Evolutionary conservation across 805 yeast genomes (phyloP).

Genomic region (Candida ipomoeae): DNA sequence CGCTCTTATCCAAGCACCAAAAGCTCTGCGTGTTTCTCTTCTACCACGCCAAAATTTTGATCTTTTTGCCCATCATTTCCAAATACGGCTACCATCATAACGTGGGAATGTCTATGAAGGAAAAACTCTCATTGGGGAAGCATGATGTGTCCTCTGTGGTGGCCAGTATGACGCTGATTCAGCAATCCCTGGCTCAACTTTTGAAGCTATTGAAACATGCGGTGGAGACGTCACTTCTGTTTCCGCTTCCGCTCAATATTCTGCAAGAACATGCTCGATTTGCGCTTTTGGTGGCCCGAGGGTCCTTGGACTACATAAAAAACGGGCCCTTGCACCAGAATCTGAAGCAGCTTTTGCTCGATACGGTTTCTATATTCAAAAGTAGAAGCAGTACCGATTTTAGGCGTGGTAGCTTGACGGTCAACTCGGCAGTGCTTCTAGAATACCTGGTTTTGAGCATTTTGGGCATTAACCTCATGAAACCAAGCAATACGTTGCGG

Average conservation of each 20-base stretch:
- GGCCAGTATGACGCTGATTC: constrained; percentile 63
- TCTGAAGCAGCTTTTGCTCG: constrained; percentile 52
- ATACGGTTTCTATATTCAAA: constrained; percentile 47
- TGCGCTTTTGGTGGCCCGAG: constrained; percentile 63
- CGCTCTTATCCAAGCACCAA: constrained; percentile 40
- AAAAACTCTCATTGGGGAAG: constrained; percentile 31
- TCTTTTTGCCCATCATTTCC: constrained; percentile 40
- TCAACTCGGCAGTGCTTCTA: constrained; percentile 50
- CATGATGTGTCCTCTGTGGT: constrained; percentile 29
- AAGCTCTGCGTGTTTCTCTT: constrained; percentile 47
- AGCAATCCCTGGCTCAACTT: constrained; percentile 63
- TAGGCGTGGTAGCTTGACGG: constrained; percentile 56
- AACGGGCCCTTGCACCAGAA: constrained; percentile 79
- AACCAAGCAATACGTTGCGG: constrained; percentile 10
- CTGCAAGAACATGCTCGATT: constrained; percentile 61
- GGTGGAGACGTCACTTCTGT: constrained; percentile 35
- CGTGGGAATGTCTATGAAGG: constrained; percentile 39
- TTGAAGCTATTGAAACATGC: constrained; percentile 47
- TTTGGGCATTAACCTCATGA: constrained; percentile 46
- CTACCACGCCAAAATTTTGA: constrained; percentile 41
- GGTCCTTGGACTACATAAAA: constrained; percentile 75
- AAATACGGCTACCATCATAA: constrained; percentile 39
- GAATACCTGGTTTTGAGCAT: constrained; percentile 60
- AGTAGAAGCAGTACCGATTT: constrained; percentile 48
- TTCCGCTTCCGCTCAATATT: constrained; percentile 63